These are phyloP conservation scores for Gastrolobium villosum DNA, from an alignment of 306 rosid genomes.

Conservation along the genomic window DNA sequence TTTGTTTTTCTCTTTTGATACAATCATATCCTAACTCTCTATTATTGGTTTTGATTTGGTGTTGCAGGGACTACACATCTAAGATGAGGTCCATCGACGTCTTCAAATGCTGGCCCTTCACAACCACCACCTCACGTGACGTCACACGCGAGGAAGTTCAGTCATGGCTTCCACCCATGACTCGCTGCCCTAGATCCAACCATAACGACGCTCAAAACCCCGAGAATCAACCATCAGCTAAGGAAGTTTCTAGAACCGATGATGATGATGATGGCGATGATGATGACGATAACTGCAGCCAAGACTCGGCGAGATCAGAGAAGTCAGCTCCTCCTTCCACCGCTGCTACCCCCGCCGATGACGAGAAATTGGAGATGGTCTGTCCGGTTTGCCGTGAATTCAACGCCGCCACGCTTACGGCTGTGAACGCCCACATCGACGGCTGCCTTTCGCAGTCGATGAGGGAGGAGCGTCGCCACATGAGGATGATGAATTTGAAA, in stretches of 20 bases:
- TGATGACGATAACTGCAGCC: not conserved
- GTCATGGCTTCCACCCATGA: slow-evolving; percentile 78
- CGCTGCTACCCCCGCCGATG: not conserved
- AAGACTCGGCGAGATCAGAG: slow-evolving; percentile 10
- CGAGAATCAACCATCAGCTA: slow-evolving; percentile 5
- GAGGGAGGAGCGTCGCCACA: slow-evolving; percentile 55
- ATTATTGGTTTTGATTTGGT: slow-evolving; percentile 1
- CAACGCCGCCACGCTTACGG: slow-evolving; percentile 66
- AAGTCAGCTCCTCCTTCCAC: not conserved
- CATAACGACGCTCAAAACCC: not conserved
- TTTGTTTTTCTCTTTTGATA: not conserved
- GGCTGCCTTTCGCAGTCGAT: slow-evolving; percentile 66
- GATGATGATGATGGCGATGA: not conserved
- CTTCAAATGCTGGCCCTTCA: slow-evolving; percentile 81
- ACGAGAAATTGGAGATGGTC: slow-evolving; percentile 63
- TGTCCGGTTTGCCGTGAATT: slow-evolving; percentile 81
- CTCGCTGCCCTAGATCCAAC: slow-evolving; percentile 67
- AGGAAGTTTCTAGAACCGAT: slow-evolving; percentile 38
- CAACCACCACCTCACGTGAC: slow-evolving; percentile 28
- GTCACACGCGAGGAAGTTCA: slow-evolving; percentile 48
- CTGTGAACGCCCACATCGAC: slow-evolving; percentile 72
- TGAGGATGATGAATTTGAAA: slow-evolving; percentile 52
- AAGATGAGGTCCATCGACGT: slow-evolving; percentile 80
- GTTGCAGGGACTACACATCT: slow-evolving; percentile 75
- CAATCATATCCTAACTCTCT: not conserved